Conservation (phyloP, 78 protist species). For the Dictyostelium capitatum region DNA sequence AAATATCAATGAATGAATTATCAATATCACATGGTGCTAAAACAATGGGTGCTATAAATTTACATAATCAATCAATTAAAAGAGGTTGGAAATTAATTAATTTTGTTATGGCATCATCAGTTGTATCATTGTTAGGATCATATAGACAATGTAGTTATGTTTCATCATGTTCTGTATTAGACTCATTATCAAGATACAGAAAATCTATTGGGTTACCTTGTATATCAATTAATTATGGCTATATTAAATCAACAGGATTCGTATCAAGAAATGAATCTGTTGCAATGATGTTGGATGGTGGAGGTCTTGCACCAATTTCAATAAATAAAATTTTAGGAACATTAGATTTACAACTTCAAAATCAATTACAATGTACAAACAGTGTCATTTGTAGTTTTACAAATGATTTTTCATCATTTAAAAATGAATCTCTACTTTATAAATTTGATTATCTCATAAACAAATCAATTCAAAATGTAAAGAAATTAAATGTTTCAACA, state of each 20-base stretch:
- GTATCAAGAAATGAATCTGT: neutral
- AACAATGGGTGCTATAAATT: constrained; percentile 10
- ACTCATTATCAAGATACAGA: constrained; percentile 1
- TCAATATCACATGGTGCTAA: neutral
- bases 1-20: neutral
- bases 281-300: neutral
- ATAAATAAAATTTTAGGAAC: constrained; percentile 4
- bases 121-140: neutral
- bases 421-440: neutral
- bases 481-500: neutral
- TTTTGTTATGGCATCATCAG: neutral
- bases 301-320: constrained; percentile 24
- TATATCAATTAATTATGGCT: constrained; percentile 60
- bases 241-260: neutral
- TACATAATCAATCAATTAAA: neutral
- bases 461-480: neutral
- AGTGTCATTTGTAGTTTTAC: neutral
- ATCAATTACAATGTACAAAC: neutral
- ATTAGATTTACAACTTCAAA: constrained; percentile 12
- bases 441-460: neutral
- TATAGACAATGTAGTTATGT: neutral
- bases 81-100: neutral
- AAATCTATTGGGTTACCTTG: constrained; percentile 2
- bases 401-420: neutral
- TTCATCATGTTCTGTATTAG: neutral